Percentiles rank a stretch among this genome's conserved stretches.
Evolutionary conservation across 305 asterid species (phyloP).

Genomic region (Fraxinus greggii): DNA sequence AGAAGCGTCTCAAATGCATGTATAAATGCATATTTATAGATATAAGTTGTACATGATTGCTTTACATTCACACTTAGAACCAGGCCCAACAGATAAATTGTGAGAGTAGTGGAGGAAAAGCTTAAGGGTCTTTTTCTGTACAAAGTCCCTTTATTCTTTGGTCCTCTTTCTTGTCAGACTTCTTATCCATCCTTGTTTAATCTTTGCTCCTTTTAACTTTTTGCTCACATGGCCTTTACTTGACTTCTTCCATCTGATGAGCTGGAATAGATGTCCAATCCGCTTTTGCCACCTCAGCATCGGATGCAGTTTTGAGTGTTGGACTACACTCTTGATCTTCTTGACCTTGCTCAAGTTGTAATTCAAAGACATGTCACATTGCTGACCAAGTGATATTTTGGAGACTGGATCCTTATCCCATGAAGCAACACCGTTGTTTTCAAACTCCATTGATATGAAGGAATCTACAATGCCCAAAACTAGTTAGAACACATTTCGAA

Average conservation of each 20-base stretch:
- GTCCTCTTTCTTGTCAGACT: constrained; percentile 58
- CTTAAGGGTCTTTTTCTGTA: constrained; percentile 17
- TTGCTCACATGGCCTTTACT: constrained; percentile 49
- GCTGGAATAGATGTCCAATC: constrained; percentile 72
- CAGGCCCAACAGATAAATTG: constrained; percentile 13
- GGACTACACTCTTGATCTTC: constrained; percentile 47
- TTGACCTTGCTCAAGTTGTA: neutral
- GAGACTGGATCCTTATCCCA: constrained; percentile 66
- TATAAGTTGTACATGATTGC: constrained; percentile 6
- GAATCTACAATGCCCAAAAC: constrained; percentile 48
- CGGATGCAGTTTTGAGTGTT: constrained; percentile 49
- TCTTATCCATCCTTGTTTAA: constrained; percentile 69
- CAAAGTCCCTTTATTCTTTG: constrained; percentile 42
- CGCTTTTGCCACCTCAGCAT: constrained; percentile 72
- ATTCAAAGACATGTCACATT: neutral
- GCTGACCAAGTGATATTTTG: neutral
- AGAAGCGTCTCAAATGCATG: neutral
- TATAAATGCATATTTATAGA: neutral
- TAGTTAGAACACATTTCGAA: neutral
- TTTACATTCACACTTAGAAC: constrained; percentile 19
- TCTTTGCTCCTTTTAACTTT: constrained; percentile 56
- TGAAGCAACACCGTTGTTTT: constrained; percentile 66
- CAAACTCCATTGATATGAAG: constrained; percentile 85
- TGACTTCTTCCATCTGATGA: constrained; percentile 61
- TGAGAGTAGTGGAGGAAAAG: constrained; percentile 21